Base-by-base conservation (phyloP, 1,284 basidiomycete genomes). In the Melampsora medusae region DNA sequence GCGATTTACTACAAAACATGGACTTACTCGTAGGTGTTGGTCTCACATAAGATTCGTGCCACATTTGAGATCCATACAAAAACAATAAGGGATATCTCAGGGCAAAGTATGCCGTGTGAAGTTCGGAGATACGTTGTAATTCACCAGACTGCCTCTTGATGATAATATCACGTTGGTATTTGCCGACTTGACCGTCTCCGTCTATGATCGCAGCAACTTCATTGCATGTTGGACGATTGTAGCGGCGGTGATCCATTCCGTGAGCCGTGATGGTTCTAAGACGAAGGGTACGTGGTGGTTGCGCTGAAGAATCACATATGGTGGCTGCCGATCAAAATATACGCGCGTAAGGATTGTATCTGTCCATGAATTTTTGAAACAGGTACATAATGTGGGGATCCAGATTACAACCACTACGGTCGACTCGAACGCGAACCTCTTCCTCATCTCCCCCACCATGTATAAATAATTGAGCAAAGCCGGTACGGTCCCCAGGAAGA, bases 81-180 rank as follows among this genome's bases (percentile, higher is more conserved):
- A 71, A 71, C 4, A 71, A 64, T 7, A 64, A 16, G 12, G 69
- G 69, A 50, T 62, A 71, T 2, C 60, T 3, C 4, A 71, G n/a
- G 4, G 69, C 31, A 22, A 64, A 50, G 28, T 71, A 64, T 12
- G 33, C 59, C 2, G 38, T 19, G 31, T 70, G 69, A 5, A 61
- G 22, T 19, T 70, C 69, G 0, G 10, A 22, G 6, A 70, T 70
- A 7, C 33, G 17, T 31, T 70, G 7, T 2, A 70, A 25, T 22
- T 10, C 19, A 1, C 53, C 53, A 4, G n/a, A 38, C 22, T 28
- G 14, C 25, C 16, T 38, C 4, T 64, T 14, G 2, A 71, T 31
- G 19, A 71, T 38, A 46, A 71, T 71, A 17, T 67, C 28, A 22
- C 42, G 22, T 19, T n/a, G 9, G 2, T 28, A 7, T 22, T 49